phyloP scores from a whole-genome alignment of 2,329 filamentous ascomycete genomes.

The Xylariaceae sp. region DNA sequence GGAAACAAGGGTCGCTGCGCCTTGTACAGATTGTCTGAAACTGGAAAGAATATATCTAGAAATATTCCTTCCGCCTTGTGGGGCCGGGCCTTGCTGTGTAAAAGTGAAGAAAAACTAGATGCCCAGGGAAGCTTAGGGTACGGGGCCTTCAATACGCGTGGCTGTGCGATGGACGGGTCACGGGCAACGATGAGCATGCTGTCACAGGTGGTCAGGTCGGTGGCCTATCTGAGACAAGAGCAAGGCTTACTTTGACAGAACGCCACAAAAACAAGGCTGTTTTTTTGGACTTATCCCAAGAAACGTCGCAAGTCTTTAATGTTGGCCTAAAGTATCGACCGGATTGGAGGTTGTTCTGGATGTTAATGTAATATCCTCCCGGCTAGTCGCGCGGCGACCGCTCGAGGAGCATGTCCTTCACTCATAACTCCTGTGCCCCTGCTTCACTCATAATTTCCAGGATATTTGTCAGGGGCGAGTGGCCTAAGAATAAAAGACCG shows the following conservation, averaged over 20 bases:
- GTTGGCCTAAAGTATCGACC: too few species aligned
- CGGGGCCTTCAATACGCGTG: neutral
- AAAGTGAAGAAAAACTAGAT: slow-evolving; percentile 3
- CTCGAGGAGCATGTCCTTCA: too few species aligned
- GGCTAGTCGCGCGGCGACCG: too few species aligned
- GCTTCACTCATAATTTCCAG: too few species aligned
- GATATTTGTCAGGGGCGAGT: neutral
- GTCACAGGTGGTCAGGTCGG: neutral
- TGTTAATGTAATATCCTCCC: too few species aligned
- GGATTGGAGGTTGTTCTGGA: too few species aligned
- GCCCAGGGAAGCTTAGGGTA: neutral
- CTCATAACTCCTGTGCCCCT: too few species aligned
- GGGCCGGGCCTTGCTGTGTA: slow-evolving; percentile 3
- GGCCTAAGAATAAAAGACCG: neutral
- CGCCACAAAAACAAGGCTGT: slow-evolving; percentile 16
- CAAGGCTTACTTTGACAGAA: slow-evolving; percentile 13
- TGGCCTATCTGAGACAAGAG: neutral
- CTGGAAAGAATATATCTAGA: neutral
- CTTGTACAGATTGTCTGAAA: neutral
- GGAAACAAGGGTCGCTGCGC: slow-evolving; percentile 15
- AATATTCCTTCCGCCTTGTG: slow-evolving; percentile 12
- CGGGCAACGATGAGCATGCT: neutral
- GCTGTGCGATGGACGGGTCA: slow-evolving; percentile 11
- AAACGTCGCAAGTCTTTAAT: too few species aligned
- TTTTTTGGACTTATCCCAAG: slow-evolving; percentile 25